A percentile compares a stretch with the other conserved stretches of the same genome.
These are phyloP conservation scores for Hydnum rufescens DNA, from an alignment of 768 basidiomycete species.

Conservation along the genomic window DNA sequence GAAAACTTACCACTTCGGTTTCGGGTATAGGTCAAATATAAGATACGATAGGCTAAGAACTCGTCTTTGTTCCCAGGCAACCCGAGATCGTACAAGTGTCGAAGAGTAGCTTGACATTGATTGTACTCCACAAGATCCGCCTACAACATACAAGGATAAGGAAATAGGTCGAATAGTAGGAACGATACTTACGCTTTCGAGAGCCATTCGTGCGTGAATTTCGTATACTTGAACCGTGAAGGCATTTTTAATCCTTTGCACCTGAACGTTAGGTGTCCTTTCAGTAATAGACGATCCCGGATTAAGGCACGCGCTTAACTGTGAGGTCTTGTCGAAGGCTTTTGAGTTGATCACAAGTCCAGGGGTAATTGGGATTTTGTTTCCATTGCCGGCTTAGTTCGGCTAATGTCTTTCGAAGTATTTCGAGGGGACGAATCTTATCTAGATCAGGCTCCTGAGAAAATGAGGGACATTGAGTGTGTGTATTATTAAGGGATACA, in stretches of 20 bases:
- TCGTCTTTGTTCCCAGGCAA: constrained; percentile 86
- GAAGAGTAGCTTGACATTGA: constrained; percentile 84
- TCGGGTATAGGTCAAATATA: constrained; percentile 85
- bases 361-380: constrained; percentile 55
- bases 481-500: too few relatives aligned
- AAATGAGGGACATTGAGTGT: too few relatives aligned
- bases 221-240: constrained; percentile 97
- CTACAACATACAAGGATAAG: constrained; percentile 24
- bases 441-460: constrained; percentile 89
- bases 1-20: constrained; percentile 69
- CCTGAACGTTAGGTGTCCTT: constrained; percentile 29
- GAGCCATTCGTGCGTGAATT: constrained; percentile 91
- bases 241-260: constrained; percentile 96
- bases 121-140: constrained; percentile 98
- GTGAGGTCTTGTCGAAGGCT: constrained; percentile 93
- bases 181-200: constrained; percentile 51
- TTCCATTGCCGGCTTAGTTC: constrained; percentile 82
- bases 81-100: constrained; percentile 80
- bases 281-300: background rate
- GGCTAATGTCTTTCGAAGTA: constrained; percentile 67
- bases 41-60: constrained; percentile 92
- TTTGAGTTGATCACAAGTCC: constrained; percentile 98
- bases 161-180: constrained; percentile 1
- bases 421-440: constrained; percentile 70
- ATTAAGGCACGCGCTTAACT: constrained; percentile 30